Evolutionary conservation across 352 stramenopile species (phyloP).

Genomic region (Phytophthora tubulina): DNA sequence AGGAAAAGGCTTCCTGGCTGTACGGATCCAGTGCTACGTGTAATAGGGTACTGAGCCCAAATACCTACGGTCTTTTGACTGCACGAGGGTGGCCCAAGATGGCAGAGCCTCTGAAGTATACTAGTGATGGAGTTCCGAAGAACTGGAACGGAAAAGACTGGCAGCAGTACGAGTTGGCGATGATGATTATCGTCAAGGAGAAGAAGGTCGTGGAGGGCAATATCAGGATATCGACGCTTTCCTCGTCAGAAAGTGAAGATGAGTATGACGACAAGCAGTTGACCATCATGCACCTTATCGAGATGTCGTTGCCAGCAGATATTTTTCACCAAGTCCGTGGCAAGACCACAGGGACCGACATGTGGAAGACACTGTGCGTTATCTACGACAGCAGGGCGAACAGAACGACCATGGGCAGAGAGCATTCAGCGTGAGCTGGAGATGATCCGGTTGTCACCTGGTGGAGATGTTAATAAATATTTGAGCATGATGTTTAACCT

Average conservation of each 20-base stretch:
- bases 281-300: slow-evolving; percentile 14
- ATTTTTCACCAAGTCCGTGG: slow-evolving; percentile 11
- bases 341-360: slow-evolving; percentile 17
- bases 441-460: background rate
- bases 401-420: slow-evolving; percentile 8
- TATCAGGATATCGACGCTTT: background rate
- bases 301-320: slow-evolving; percentile 4
- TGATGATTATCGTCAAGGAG: too few relatives aligned
- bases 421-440: slow-evolving; percentile 8
- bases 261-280: background rate
- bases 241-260: background rate
- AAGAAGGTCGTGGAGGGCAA: background rate
- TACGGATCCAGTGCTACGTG: too few relatives aligned
- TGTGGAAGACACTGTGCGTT: slow-evolving; percentile 9
- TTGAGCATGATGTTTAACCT: slow-evolving; percentile 27
- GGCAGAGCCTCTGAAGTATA: too few relatives aligned
- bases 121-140: too few relatives aligned
- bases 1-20: too few relatives aligned
- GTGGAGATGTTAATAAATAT: slow-evolving; percentile 13
- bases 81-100: too few relatives aligned
- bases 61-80: too few relatives aligned
- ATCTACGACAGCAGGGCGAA: slow-evolving; percentile 15
- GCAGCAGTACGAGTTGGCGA: too few relatives aligned
- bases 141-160: too few relatives aligned
- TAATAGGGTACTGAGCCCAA: too few relatives aligned